Conservation (phyloP, 2,329 filamentous ascomycete genomes). For the Pseudogymnoascus pannorum region DNA sequence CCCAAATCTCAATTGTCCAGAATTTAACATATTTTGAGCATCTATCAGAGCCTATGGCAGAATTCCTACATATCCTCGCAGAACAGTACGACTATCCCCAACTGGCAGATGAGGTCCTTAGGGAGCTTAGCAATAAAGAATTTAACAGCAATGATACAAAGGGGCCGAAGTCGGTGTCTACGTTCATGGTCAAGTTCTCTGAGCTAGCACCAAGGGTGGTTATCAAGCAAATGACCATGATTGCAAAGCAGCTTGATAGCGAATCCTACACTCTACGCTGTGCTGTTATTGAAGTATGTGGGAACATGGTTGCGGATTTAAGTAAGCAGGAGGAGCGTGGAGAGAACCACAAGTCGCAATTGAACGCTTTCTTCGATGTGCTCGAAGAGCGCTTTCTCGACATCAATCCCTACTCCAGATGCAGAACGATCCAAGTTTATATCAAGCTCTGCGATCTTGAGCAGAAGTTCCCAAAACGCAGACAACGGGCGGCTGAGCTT, state of each 20-base stretch:
- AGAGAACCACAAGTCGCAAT: constrained; percentile 89
- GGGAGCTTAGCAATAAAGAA: constrained; percentile 93
- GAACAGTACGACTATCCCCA: constrained; percentile 98
- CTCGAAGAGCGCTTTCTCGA: constrained; percentile 94
- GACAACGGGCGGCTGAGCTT: constrained; percentile 80
- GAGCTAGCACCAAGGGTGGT: constrained; percentile 86
- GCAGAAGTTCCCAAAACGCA: constrained; percentile 87
- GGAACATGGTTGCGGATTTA: constrained; percentile 85
- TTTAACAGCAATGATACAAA: constrained; percentile 95
- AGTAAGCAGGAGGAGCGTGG: constrained; percentile 85
- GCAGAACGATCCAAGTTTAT: constrained; percentile 86
- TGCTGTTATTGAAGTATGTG: constrained; percentile 92
- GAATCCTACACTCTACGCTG: constrained; percentile 95
- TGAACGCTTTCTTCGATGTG: constrained; percentile 95
- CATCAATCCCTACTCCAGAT: constrained; percentile 92
- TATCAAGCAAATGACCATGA: constrained; percentile 93
- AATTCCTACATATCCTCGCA: constrained; percentile 89
- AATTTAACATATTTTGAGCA: constrained; percentile 98
- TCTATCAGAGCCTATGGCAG: constrained; percentile 97
- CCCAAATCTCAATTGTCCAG: constrained; percentile 96
- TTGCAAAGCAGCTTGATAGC: constrained; percentile 92
- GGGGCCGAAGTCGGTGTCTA: constrained; percentile 91
- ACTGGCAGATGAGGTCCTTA: constrained; percentile 83
- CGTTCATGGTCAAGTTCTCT: constrained; percentile 87
- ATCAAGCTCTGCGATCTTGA: constrained; percentile 89